phyloP scores from a whole-genome alignment of 768 basidiomycete species.

The Phallus indusiatus region DNA sequence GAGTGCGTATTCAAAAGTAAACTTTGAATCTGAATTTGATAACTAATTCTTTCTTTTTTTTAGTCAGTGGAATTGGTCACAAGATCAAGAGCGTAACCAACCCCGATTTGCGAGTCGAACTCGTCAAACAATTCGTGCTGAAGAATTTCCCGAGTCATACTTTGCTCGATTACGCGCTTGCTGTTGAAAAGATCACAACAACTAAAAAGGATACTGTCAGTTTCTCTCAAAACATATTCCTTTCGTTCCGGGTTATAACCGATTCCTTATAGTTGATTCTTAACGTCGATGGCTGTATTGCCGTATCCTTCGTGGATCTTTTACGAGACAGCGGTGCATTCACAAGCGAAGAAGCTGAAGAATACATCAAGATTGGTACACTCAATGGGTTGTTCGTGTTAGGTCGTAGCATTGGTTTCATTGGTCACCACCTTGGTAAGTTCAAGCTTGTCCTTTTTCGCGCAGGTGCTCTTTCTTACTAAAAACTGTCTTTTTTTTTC shows the following conservation, averaged over 20 bases:
- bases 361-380: conserved; percentile 95
- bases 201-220: conserved; percentile 91
- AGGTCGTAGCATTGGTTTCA: conserved; percentile 96
- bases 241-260: conserved; percentile 2
- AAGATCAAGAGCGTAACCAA: conserved; percentile 99
- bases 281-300: conserved; percentile 94
- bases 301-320: conserved; percentile 93
- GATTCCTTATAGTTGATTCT: conserved; percentile 61
- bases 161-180: conserved; percentile 88
- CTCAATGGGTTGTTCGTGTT: conserved; percentile 97
- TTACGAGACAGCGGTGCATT: conserved; percentile 90
- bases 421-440: conserved; percentile 69
- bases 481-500: conserved; percentile 13
- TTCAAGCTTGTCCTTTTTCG: not conserved
- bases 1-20: conserved; percentile 31
- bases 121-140: conserved; percentile 90
- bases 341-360: conserved; percentile 90
- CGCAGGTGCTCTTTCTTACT: not conserved
- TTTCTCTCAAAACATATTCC: conserved; percentile 7
- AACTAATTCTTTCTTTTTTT: conserved; percentile 3
- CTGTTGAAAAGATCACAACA: conserved; percentile 95
- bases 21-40: not conserved
- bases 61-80: conserved; percentile 97
- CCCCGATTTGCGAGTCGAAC: conserved; percentile 86
- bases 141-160: conserved; percentile 95